Percentiles rank a stretch among this genome's conserved stretches.
Conservation (phyloP, 192 early-diverging fungal genomes). For the Entrophospora sp. region DNA sequence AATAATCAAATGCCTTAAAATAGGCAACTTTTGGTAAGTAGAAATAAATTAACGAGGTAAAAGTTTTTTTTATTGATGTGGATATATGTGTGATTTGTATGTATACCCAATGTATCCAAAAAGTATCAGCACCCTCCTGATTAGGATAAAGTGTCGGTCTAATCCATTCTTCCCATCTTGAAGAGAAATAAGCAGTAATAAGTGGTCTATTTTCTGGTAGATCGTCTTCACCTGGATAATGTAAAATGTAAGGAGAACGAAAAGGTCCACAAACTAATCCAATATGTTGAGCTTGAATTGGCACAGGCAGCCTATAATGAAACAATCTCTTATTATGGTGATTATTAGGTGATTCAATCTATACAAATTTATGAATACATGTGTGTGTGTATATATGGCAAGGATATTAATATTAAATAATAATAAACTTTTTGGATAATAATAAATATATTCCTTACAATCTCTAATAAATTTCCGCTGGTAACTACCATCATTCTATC, state of each 20-base stretch:
- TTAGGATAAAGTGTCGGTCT: not conserved
- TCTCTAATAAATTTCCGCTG: conserved; percentile 61
- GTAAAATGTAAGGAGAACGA: not conserved
- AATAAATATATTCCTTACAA: conserved; percentile 22
- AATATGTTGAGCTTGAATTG: conserved; percentile 61
- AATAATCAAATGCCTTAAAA: not conserved
- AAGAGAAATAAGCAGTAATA: not conserved
- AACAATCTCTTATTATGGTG: conserved; percentile 51
- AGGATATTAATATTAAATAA: too few relatives aligned
- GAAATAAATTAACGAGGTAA: too few relatives aligned
- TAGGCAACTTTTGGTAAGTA: not conserved
- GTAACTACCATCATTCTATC: conserved; percentile 49
- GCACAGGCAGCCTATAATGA: conserved; percentile 57
- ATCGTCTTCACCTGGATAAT: not conserved
- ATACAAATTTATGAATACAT: too few relatives aligned
- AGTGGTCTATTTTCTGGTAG: not conserved
- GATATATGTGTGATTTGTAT: too few relatives aligned
- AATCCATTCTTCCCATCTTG: not conserved
- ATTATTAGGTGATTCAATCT: conserved; percentile 53
- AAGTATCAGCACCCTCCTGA: not conserved
- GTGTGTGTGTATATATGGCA: too few relatives aligned
- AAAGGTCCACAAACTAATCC: conserved; percentile 68
- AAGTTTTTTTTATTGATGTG: too few relatives aligned
- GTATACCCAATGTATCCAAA: not conserved
- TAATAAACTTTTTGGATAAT: too few relatives aligned